Percentiles rank a stretch among this genome's conserved stretches.
Evolutionary conservation across 306 rosid species (phyloP).

Genomic region (Crataegus laevigata): DNA sequence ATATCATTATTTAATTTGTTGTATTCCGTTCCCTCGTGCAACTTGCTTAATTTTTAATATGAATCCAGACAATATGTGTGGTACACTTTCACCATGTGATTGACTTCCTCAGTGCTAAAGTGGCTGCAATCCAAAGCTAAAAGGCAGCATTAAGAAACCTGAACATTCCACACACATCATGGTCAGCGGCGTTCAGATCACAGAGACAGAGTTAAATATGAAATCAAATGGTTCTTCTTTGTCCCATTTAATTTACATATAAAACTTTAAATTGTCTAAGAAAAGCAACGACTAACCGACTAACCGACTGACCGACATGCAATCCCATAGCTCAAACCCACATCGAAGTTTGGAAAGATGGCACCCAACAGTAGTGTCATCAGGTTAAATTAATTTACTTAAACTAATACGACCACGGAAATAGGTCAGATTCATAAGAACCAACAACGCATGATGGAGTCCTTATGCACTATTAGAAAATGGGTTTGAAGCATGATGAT

Average conservation of each 20-base stretch:
- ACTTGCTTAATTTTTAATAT: constrained; percentile 4
- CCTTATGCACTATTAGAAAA: neutral
- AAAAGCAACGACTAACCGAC: neutral
- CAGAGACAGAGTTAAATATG: neutral
- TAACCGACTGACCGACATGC: neutral
- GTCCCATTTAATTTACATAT: neutral
- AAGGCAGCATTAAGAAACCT: constrained; percentile 4
- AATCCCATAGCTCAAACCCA: neutral
- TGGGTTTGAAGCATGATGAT: neutral
- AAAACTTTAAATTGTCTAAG: neutral
- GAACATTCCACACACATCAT: neutral
- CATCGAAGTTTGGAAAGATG: neutral
- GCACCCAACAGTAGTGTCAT: neutral
- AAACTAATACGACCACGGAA: neutral
- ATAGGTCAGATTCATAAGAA: neutral
- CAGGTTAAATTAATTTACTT: neutral
- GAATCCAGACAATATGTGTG: neutral
- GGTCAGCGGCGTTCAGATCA: too few relatives aligned
- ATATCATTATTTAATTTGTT: neutral
- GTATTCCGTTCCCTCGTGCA: neutral
- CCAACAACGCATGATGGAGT: neutral
- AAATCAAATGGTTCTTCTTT: neutral
- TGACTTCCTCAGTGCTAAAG: neutral
- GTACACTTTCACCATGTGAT: neutral
- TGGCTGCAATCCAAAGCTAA: constrained; percentile 11